phyloP scores from a whole-genome alignment of 1,284 basidiomycete genomes.

The Somion occarium region DNA sequence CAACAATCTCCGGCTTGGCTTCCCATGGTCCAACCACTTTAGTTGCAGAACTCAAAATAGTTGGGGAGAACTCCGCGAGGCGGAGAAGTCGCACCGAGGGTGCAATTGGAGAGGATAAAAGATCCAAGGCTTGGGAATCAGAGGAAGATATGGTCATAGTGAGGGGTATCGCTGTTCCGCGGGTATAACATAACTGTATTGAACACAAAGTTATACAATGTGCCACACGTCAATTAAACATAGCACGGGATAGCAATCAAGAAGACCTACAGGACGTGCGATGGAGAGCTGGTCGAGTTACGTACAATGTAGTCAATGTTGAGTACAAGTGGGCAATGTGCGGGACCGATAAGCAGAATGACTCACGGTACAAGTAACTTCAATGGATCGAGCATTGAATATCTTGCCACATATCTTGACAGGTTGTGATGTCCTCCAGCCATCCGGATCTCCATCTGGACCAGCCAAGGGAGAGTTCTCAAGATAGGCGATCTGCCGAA shows the following conservation, averaged over 20 bases:
- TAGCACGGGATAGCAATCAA: background rate
- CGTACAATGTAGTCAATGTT: too few relatives aligned
- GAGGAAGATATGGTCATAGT: constrained; percentile 11
- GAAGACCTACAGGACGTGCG: constrained; percentile 18
- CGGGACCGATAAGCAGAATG: background rate
- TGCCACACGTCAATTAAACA: background rate
- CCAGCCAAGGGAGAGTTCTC: constrained; percentile 35
- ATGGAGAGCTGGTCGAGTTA: constrained; percentile 15
- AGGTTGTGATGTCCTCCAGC: constrained; percentile 40
- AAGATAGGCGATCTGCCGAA: constrained; percentile 42
- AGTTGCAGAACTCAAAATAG: constrained; percentile 4
- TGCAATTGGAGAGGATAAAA: constrained; percentile 12
- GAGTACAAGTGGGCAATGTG: too few relatives aligned
- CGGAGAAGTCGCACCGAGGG: constrained; percentile 15
- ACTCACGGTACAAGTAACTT: constrained; percentile 16
- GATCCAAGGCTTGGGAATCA: constrained; percentile 19
- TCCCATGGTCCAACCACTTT: constrained; percentile 2
- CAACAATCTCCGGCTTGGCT: constrained; percentile 9
- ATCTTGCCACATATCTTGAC: constrained; percentile 37
- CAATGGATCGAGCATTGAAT: constrained; percentile 33
- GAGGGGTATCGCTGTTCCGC: constrained; percentile 19
- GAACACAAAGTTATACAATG: background rate
- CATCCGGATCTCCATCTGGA: constrained; percentile 43
- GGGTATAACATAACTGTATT: constrained; percentile 19
- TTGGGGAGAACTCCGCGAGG: constrained; percentile 12